These are phyloP conservation scores for Alternaria ventricosa DNA, from an alignment of 2,329 filamentous ascomycete species.

Conservation along the genomic window DNA sequence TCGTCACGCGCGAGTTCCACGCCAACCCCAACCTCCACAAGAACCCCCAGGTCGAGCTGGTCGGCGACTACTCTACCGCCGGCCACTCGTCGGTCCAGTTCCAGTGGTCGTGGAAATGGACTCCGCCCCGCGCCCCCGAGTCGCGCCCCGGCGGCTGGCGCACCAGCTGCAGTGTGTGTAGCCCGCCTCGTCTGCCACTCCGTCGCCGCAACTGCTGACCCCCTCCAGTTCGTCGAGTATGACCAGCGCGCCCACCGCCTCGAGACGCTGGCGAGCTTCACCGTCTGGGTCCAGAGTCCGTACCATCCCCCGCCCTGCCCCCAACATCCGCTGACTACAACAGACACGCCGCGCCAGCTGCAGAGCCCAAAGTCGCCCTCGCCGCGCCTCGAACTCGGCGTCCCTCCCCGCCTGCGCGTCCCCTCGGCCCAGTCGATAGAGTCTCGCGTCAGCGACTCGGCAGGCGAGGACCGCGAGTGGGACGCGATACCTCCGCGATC, in stretches of 20 bases:
- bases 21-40: conserved; percentile 97
- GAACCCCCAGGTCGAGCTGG: conserved; percentile 91
- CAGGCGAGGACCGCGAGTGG: conserved; percentile 57
- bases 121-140: conserved; percentile 80
- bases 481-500: conserved; percentile 54
- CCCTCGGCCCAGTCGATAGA: conserved; percentile 88
- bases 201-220: conserved; percentile 23
- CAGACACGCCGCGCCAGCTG: conserved; percentile 49
- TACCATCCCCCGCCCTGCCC: not conserved
- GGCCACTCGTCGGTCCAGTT: conserved; percentile 87
- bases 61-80: conserved; percentile 88
- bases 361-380: conserved; percentile 59
- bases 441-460: conserved; percentile 77
- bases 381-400: conserved; percentile 73
- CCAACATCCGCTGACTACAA: conserved; percentile 13
- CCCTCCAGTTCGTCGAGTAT: conserved; percentile 87
- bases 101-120: conserved; percentile 97
- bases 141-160: conserved; percentile 92
- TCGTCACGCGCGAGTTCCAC: conserved; percentile 94
- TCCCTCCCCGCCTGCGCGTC: conserved; percentile 78
- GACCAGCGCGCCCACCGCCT: conserved; percentile 90
- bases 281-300: conserved; percentile 90
- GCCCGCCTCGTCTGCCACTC: conserved; percentile 31
- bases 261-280: conserved; percentile 88
- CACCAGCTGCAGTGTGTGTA: conserved; percentile 82